Evolutionary conservation across 2,329 filamentous ascomycete species (phyloP).

Genomic region (Fusarium sterilihyphosum): DNA sequence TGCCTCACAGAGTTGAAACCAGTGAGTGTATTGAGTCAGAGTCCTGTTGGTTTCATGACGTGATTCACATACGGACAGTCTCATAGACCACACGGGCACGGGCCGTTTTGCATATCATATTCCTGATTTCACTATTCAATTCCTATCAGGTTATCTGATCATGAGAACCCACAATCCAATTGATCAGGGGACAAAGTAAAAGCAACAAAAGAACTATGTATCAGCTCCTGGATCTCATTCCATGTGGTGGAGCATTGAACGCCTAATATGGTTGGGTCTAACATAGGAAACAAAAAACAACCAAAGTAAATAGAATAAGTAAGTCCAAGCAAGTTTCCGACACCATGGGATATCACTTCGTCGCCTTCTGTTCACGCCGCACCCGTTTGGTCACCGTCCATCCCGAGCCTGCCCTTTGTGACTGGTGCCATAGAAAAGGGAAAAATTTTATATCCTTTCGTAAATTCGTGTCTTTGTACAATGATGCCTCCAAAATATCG

Average conservation of each 20-base stretch:
- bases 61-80: not conserved
- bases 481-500: conserved; percentile 10
- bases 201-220: conserved; percentile 22
- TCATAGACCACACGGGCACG: not conserved
- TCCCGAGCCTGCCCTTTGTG: conserved; percentile 44
- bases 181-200: conserved; percentile 11
- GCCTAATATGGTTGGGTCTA: conserved; percentile 38
- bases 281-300: conserved; percentile 36
- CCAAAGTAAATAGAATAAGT: conserved; percentile 27
- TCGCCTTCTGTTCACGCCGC: conserved; percentile 43
- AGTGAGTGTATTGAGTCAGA: not conserved
- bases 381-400: conserved; percentile 39
- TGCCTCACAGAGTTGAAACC: conserved; percentile 30
- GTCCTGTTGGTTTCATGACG: conserved; percentile 20
- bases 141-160: conserved; percentile 9
- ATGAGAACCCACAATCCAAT: conserved; percentile 16
- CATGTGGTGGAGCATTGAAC: conserved; percentile 38
- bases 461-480: conserved; percentile 53
- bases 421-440: conserved; percentile 41
- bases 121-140: conserved; percentile 3
- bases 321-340: conserved; percentile 39
- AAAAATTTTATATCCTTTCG: conserved; percentile 42
- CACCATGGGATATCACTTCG: conserved; percentile 43
- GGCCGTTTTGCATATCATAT: not conserved
- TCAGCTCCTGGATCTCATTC: conserved; percentile 39